Evolutionary conservation across 352 stramenopile genomes (phyloP).

Genomic region (Phytophthora fragariaefolia): DNA sequence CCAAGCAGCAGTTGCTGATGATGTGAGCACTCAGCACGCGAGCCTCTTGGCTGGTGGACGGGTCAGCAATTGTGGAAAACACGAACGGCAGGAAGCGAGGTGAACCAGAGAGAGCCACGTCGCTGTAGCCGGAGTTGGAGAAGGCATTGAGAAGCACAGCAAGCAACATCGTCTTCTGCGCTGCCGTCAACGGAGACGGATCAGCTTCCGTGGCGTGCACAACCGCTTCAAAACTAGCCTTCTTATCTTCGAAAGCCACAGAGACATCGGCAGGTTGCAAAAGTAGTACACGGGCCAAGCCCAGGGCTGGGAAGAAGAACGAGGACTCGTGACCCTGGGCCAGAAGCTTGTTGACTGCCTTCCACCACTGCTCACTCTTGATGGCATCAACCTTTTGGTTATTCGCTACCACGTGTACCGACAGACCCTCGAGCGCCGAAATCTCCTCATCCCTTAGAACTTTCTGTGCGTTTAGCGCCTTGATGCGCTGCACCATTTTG

Average conservation of each 20-base stretch:
- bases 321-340: conserved; percentile 32
- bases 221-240: conserved; percentile 58
- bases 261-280: conserved; percentile 37
- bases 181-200: conserved; percentile 33
- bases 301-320: conserved; percentile 67
- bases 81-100: conserved; percentile 72
- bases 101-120: conserved; percentile 54
- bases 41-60: conserved; percentile 43
- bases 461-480: conserved; percentile 36
- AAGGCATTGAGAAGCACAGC: conserved; percentile 74
- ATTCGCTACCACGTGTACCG: conserved; percentile 25
- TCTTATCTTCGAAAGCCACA: conserved; percentile 42
- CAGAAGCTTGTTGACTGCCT: conserved; percentile 54
- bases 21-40: conserved; percentile 64
- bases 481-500: conserved; percentile 52
- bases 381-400: conserved; percentile 21
- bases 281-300: conserved; percentile 67
- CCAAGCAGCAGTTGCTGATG: conserved; percentile 77
- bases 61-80: conserved; percentile 58
- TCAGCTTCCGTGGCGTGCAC: conserved; percentile 45
- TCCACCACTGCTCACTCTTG: conserved; percentile 47
- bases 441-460: conserved; percentile 46
- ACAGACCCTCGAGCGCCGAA: conserved; percentile 37
- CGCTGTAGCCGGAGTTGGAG: conserved; percentile 54
- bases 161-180: conserved; percentile 66